Conservation (phyloP, 2,329 filamentous ascomycete species). For the Clonostachys byssicola region DNA sequence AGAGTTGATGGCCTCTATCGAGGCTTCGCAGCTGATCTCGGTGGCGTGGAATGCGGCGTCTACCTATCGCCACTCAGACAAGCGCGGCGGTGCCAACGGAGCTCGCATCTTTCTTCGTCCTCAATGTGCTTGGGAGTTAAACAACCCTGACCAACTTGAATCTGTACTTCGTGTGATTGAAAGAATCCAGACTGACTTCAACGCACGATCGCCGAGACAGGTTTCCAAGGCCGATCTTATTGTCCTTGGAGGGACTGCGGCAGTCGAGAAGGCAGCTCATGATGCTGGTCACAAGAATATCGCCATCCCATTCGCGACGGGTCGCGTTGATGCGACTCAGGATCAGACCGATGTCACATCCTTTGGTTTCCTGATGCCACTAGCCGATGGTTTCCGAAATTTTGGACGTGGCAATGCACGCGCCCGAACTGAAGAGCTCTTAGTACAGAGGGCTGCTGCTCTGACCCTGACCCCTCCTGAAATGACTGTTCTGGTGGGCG, state of each 20-base stretch:
- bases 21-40: slow-evolving; percentile 54
- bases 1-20: background rate
- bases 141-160: slow-evolving; percentile 65
- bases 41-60: slow-evolving; percentile 68
- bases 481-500: slow-evolving; percentile 66
- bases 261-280: slow-evolving; percentile 67
- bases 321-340: slow-evolving; percentile 66
- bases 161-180: slow-evolving; percentile 60
- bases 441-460: slow-evolving; percentile 68
- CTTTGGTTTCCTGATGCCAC: slow-evolving; percentile 62
- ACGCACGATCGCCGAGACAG: slow-evolving; percentile 68
- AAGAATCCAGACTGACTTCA: slow-evolving; percentile 61
- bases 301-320: slow-evolving; percentile 67
- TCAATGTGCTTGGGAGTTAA: slow-evolving; percentile 68
- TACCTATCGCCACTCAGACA: slow-evolving; percentile 71
- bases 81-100: slow-evolving; percentile 79
- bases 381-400: slow-evolving; percentile 76
- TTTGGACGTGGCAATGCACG: slow-evolving; percentile 60
- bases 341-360: slow-evolving; percentile 67
- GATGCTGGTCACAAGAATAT: slow-evolving; percentile 39
- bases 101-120: slow-evolving; percentile 72
- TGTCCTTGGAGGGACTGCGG: slow-evolving; percentile 67
- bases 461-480: slow-evolving; percentile 69
- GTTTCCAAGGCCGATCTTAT: slow-evolving; percentile 77
- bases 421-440: slow-evolving; percentile 62